A percentile compares a stretch with the other conserved stretches of the same genome.
Evolutionary conservation across 768 basidiomycete genomes (phyloP).

Genomic region (Porphyrellus cyaneotinctus): DNA sequence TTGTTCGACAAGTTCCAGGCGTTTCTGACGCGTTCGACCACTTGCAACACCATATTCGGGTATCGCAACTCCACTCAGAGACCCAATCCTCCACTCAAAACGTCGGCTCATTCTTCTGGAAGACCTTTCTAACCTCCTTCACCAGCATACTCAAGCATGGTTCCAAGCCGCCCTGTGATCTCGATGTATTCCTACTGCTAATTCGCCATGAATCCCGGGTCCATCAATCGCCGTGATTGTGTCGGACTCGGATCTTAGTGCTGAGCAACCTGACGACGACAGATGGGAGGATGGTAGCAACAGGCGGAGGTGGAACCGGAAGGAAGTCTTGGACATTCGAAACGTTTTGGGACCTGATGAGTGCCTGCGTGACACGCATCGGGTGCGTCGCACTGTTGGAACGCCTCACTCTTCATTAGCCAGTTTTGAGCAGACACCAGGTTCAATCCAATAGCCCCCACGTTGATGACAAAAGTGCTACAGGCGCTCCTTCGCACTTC

Average conservation of each 20-base stretch:
- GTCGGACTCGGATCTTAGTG: neutral
- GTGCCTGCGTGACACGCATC: constrained; percentile 77
- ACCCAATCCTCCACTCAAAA: neutral
- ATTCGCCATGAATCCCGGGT: neutral
- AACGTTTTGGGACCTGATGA: constrained; percentile 67
- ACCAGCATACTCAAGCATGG: neutral
- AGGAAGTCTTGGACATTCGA: constrained; percentile 42
- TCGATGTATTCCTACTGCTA: neutral
- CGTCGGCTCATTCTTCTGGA: neutral
- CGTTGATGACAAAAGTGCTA: constrained; percentile 77
- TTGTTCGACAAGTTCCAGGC: constrained; percentile 66
- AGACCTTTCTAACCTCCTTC: neutral
- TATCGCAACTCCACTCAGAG: constrained; percentile 6
- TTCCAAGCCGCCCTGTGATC: neutral
- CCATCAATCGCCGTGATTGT: neutral
- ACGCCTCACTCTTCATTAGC: neutral
- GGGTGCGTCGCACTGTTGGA: constrained; percentile 44
- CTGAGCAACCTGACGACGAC: neutral
- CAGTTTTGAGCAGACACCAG: constrained; percentile 37
- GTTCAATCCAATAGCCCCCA: constrained; percentile 90
- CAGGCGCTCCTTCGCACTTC: constrained; percentile 55
- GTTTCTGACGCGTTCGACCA: constrained; percentile 70
- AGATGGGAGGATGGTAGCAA: neutral
- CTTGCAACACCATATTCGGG: constrained; percentile 52
- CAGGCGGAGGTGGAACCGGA: neutral